Conservation (phyloP, 2,329 filamentous ascomycete species). For the Xylaria sp. region DNA sequence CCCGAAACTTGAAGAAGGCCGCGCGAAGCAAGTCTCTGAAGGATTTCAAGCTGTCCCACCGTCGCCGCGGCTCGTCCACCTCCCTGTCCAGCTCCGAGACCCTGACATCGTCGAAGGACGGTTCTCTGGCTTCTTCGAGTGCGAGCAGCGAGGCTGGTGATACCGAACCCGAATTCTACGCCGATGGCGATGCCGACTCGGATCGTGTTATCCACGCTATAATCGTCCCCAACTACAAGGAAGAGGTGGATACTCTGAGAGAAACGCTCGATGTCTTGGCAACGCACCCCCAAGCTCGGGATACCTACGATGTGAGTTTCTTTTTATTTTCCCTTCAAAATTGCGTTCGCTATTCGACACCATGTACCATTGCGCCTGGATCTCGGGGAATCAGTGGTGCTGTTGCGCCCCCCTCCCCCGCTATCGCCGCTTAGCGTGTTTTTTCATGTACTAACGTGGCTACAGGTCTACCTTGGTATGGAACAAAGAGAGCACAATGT, state of each 20-base stretch:
- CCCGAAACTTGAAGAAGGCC: constrained; percentile 51
- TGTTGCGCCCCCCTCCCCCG: neutral
- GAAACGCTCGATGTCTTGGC: constrained; percentile 71
- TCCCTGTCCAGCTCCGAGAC: constrained; percentile 61
- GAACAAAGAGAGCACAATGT: constrained; percentile 67
- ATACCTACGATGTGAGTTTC: constrained; percentile 68
- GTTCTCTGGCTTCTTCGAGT: constrained; percentile 43
- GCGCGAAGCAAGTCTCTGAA: constrained; percentile 49
- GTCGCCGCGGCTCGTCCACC: constrained; percentile 55
- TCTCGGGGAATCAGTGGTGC: constrained; percentile 1
- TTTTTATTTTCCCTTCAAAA: neutral
- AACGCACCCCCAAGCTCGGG: constrained; percentile 64
- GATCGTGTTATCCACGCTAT: constrained; percentile 65
- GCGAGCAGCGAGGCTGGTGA: constrained; percentile 56
- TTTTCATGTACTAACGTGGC: constrained; percentile 19
- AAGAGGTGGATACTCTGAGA: constrained; percentile 68
- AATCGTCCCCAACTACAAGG: constrained; percentile 74
- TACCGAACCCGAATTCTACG: constrained; percentile 49
- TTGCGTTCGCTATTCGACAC: neutral
- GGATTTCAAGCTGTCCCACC: constrained; percentile 50
- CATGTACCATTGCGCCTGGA: neutral
- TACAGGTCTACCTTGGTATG: constrained; percentile 72
- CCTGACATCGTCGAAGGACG: constrained; percentile 49
- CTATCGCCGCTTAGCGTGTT: constrained; percentile 1
- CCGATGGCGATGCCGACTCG: constrained; percentile 47